Evolutionary conservation across 2,329 filamentous ascomycete species (phyloP).

Genomic region (Chrysoporthe deuterocubensis): DNA sequence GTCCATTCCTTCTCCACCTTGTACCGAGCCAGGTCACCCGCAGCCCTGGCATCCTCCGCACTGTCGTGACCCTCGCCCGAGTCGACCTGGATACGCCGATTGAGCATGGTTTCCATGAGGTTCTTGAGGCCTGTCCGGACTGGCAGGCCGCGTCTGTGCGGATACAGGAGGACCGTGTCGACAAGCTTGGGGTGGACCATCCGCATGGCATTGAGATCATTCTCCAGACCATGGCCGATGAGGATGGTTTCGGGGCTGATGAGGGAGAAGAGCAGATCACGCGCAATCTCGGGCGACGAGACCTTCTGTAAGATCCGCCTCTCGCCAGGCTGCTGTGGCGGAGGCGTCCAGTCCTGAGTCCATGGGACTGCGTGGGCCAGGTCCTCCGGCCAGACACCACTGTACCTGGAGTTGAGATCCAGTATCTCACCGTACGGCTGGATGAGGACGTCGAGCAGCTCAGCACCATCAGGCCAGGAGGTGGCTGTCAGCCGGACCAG

Average conservation of each 20-base stretch:
- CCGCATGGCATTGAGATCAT: conserved; percentile 85
- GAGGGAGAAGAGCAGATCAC: conserved; percentile 75
- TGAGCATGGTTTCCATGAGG: conserved; percentile 71
- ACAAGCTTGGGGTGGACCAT: conserved; percentile 84
- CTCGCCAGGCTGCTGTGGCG: conserved; percentile 33
- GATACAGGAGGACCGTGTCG: conserved; percentile 84
- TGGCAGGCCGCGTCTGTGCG: conserved; percentile 77
- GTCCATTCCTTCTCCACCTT: conserved; percentile 75
- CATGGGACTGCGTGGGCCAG: conserved; percentile 70
- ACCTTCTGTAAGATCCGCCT: conserved; percentile 69
- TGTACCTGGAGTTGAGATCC: conserved; percentile 91
- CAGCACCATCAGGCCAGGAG: conserved; percentile 78
- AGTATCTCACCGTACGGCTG: conserved; percentile 81
- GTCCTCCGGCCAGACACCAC: conserved; percentile 81
- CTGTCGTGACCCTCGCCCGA: conserved; percentile 78
- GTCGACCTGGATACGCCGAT: conserved; percentile 78
- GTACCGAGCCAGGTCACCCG: conserved; percentile 80
- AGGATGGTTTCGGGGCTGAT: conserved; percentile 79
- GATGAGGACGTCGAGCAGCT: conserved; percentile 83
- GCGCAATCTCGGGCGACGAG: conserved; percentile 72
- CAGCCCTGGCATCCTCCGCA: conserved; percentile 85
- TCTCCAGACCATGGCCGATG: conserved; percentile 93
- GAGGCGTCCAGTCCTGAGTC: conserved; percentile 37
- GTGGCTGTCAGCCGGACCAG: conserved; percentile 88
- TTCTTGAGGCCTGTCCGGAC: conserved; percentile 76